Evolutionary conservation across 2,329 filamentous ascomycete genomes (phyloP), one percentile per base, ranked within the genome.

Genomic region (Aspergillus novofumigatus): DNA sequence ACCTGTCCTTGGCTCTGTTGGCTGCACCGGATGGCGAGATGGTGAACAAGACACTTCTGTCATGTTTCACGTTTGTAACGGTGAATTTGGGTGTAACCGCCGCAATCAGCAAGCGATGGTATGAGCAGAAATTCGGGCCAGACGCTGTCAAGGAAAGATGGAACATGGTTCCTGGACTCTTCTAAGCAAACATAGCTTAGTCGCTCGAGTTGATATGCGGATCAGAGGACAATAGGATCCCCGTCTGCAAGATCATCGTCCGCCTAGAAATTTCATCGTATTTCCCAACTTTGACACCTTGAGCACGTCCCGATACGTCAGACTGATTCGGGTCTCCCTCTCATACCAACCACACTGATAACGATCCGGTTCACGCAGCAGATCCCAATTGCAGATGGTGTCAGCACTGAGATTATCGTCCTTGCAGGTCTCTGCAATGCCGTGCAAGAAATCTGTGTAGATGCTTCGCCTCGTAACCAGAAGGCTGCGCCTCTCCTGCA

Each of bases 21-120:
- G 86, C 87, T 29, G 91, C 92, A 1, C 92, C 92, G 0, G 67
- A 76, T 7, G 88, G 86, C 10, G 74, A 78, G 32, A 61, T 83
- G 55, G 71, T 91, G 57, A 97, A 96, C 73, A 83, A 78, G 69
- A 93, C 92, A 0, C 72, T 97, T 47, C 67, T 89, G 38, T 84
- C 84, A 55, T 90, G 85, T 5, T 68, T 90, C 44, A 65, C 86
- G 3, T 96, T 97, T 70, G 90, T 95, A 29, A 79, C 78, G 6
- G 81, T 86, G 52, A 97, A 96, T 72, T 81, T 97, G 26, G 91
- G 88, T 14, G 83, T 91, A 23, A 96, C 92, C 6, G 92, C 94
- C 3, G 76, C 82, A 44, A 88, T 85, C 23, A 96, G 90, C 9
- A 89, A 86, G 70, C 77, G 80, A 64, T 97, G 92, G 92, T 95